These are phyloP conservation scores for Balansia obtecta DNA, from an alignment of 2,329 filamentous ascomycete species.

Conservation along the genomic window DNA sequence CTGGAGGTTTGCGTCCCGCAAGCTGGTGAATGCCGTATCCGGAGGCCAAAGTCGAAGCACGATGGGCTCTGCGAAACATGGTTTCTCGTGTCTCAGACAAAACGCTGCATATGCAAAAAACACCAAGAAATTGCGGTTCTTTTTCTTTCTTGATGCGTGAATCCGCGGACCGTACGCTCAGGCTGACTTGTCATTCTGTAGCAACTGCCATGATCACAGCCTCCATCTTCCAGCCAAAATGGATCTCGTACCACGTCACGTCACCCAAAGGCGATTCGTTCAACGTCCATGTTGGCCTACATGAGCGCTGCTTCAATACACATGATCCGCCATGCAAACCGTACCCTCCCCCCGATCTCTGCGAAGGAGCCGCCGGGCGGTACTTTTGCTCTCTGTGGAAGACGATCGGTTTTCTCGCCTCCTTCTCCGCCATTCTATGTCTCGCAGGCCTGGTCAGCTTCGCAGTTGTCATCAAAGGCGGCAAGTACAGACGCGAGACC, in stretches of 20 bases:
- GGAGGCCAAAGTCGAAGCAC: neutral
- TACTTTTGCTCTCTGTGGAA: conserved; percentile 91
- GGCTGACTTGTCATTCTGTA: conserved; percentile 27
- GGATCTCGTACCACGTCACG: conserved; percentile 52
- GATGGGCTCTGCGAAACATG: neutral
- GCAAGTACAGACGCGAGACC: conserved; percentile 64
- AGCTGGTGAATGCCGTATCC: conserved; percentile 15
- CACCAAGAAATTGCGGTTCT: too few relatives aligned
- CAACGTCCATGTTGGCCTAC: conserved; percentile 60
- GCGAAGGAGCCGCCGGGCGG: conserved; percentile 32
- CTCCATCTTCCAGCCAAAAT: conserved; percentile 56
- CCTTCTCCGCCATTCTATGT: conserved; percentile 70
- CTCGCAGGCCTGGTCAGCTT: conserved; percentile 72
- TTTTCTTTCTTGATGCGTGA: neutral
- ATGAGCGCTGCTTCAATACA: conserved; percentile 65
- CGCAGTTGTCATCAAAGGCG: conserved; percentile 62
- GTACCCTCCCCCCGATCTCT: conserved; percentile 22
- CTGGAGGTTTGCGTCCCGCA: conserved; percentile 2
- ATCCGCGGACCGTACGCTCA: neutral
- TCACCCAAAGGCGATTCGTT: conserved; percentile 33
- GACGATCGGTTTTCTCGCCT: conserved; percentile 76
- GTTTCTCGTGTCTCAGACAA: neutral
- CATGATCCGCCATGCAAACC: conserved; percentile 45
- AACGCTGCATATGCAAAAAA: neutral
- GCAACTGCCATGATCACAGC: conserved; percentile 60